Evolutionary conservation across 1,139 yeast genomes (phyloP).

Genomic region (Taiozyma sp.): DNA sequence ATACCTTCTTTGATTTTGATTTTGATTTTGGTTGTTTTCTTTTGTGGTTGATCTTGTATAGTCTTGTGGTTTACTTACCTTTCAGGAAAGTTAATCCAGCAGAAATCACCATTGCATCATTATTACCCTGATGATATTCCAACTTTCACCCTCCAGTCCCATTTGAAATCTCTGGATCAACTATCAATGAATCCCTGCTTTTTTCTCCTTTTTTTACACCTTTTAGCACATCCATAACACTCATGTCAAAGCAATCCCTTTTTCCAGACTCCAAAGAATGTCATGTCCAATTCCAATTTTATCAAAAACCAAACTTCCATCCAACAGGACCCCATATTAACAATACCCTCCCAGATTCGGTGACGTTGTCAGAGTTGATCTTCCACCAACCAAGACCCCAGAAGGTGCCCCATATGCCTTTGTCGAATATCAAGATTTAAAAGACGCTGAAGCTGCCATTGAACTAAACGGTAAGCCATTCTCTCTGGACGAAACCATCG

Average conservation of each 20-base stretch:
- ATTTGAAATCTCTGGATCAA: background rate
- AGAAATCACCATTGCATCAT: background rate
- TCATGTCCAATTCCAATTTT: slow-evolving; percentile 2
- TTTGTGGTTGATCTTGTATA: background rate
- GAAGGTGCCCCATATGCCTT: slow-evolving; percentile 70
- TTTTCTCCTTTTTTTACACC: background rate
- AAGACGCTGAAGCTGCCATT: slow-evolving; percentile 61
- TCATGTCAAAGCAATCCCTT: background rate
- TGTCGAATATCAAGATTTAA: slow-evolving; percentile 57
- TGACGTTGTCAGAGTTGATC: slow-evolving; percentile 59
- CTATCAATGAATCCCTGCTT: background rate
- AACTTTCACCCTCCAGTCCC: background rate
- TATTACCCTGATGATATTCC: background rate
- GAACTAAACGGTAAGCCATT: slow-evolving; percentile 42
- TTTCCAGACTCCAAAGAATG: background rate
- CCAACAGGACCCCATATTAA: slow-evolving; percentile 10
- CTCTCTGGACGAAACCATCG: slow-evolving; percentile 34
- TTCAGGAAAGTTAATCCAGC: background rate
- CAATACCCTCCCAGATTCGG: slow-evolving; percentile 42
- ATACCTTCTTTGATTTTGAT: background rate
- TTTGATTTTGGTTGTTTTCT: background rate
- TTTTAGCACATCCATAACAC: background rate
- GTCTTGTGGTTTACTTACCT: background rate
- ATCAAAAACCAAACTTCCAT: background rate
- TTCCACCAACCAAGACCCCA: slow-evolving; percentile 64